These are phyloP conservation scores for Citrus cavaleriei DNA, from an alignment of 345 rosid genomes.

Conservation along the genomic window DNA sequence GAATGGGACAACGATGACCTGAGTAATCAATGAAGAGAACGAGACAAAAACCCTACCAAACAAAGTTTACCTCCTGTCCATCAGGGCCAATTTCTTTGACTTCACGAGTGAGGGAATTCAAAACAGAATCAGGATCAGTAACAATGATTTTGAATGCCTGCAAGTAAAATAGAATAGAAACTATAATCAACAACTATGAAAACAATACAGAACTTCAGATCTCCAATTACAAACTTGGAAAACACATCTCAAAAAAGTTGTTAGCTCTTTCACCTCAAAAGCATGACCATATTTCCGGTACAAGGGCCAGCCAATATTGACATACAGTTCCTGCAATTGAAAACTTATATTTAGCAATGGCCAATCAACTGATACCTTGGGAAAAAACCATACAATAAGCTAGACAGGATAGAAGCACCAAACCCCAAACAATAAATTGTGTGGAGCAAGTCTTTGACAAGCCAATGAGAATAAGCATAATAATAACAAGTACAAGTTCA, in stretches of 20 bases:
- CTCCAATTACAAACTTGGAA: background rate
- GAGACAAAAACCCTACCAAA: background rate
- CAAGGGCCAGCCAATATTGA: constrained; percentile 90
- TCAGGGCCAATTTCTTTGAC: constrained; percentile 82
- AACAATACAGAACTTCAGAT: background rate
- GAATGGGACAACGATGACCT: constrained; percentile 10
- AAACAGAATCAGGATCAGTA: constrained; percentile 83
- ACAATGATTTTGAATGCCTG: constrained; percentile 95
- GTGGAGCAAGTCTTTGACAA: background rate
- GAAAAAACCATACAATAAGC: constrained; percentile 9
- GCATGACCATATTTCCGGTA: constrained; percentile 93
- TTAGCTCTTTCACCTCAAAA: constrained; percentile 65
- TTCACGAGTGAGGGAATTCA: constrained; percentile 76
- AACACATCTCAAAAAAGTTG: background rate
- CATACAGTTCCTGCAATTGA: constrained; percentile 66
- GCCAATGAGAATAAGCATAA: background rate
- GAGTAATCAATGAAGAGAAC: background rate
- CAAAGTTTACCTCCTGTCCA: constrained; percentile 72
- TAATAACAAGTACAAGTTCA: background rate
- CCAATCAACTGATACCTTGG: background rate
- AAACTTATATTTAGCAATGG: constrained; percentile 3
- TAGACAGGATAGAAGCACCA: background rate
- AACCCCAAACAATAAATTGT: background rate
- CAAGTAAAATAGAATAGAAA: constrained; percentile 8
- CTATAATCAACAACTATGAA: background rate